phyloP scores from a whole-genome alignment of 106 monocot genomes.

The Dioscorea alata region DNA sequence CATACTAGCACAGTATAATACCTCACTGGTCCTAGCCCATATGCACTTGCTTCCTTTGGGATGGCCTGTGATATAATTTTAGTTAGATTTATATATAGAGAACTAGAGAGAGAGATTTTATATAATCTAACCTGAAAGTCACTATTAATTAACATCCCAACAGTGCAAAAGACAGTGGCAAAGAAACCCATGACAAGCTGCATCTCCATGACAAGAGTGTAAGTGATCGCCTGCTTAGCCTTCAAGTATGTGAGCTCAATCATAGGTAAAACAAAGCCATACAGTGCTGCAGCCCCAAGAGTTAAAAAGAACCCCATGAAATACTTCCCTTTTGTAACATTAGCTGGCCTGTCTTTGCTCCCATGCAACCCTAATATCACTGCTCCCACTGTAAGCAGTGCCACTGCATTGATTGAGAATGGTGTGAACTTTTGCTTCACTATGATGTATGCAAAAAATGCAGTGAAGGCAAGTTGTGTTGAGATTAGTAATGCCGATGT shows the following conservation, averaged over 20 bases:
- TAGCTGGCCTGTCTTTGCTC: slow-evolving; percentile 3
- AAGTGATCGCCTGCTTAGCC: neutral
- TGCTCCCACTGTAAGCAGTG: slow-evolving; percentile 12
- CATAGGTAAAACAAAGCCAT: slow-evolving; percentile 21
- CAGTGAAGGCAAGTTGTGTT: slow-evolving; percentile 20
- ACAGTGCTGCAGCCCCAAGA: slow-evolving; percentile 15
- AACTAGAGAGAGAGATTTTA: no score
- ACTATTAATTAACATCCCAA: slow-evolving; percentile 3
- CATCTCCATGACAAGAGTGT: no score
- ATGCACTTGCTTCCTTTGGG: slow-evolving; percentile 7
- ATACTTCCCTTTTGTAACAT: slow-evolving; percentile 1
- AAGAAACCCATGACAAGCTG: neutral
- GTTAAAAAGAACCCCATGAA: slow-evolving; percentile 10
- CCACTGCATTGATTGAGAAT: no score
- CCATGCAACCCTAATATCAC: slow-evolving; percentile 11
- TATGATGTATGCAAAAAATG: slow-evolving; percentile 15
- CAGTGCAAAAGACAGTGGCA: slow-evolving; percentile 1
- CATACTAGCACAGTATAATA: slow-evolving; percentile 13
- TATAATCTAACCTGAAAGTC: slow-evolving; percentile 13
- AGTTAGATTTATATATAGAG: no score
- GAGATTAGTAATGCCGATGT: slow-evolving; percentile 14
- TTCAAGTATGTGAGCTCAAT: slow-evolving; percentile 13
- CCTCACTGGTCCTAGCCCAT: slow-evolving; percentile 12
- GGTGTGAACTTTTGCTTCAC: slow-evolving; percentile 9
- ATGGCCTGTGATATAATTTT: slow-evolving; percentile 11